Evolutionary conservation across 345 rosid genomes (phyloP).

Genomic region (Arabis alpina): DNA sequence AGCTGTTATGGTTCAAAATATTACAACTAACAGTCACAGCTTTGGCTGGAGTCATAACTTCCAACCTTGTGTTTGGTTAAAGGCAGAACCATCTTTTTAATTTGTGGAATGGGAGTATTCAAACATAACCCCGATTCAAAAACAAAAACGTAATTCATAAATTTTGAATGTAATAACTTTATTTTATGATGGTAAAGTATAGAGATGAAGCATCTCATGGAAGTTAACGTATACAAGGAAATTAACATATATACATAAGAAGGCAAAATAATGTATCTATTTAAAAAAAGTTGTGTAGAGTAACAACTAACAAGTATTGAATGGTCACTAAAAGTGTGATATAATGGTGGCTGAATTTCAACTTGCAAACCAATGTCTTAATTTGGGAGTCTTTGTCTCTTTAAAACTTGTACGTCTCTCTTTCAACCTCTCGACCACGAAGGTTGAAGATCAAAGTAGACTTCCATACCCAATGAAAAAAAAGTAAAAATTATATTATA

Average conservation of each 20-base stretch:
- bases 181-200: too few relatives aligned
- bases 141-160: too few relatives aligned
- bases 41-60: background rate
- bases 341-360: background rate
- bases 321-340: constrained; percentile 11
- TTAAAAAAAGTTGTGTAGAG: background rate
- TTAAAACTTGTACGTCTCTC: constrained; percentile 33
- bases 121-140: too few relatives aligned
- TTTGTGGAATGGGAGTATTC: too few relatives aligned
- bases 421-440: constrained; percentile 33
- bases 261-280: background rate
- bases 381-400: constrained; percentile 14
- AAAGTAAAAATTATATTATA: background rate
- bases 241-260: too few relatives aligned
- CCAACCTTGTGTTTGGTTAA: background rate
- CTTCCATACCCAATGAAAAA: constrained; percentile 19
- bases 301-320: background rate
- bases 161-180: too few relatives aligned
- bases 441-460: constrained; percentile 31
- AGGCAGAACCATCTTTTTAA: too few relatives aligned
- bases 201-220: too few relatives aligned
- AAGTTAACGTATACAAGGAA: too few relatives aligned
- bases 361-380: constrained; percentile 23
- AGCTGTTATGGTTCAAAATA: background rate
- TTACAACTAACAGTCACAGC: background rate